phyloP scores from a whole-genome alignment of 23 red algal species.

The Cyanidiococcus yangmingshanensis region DNA sequence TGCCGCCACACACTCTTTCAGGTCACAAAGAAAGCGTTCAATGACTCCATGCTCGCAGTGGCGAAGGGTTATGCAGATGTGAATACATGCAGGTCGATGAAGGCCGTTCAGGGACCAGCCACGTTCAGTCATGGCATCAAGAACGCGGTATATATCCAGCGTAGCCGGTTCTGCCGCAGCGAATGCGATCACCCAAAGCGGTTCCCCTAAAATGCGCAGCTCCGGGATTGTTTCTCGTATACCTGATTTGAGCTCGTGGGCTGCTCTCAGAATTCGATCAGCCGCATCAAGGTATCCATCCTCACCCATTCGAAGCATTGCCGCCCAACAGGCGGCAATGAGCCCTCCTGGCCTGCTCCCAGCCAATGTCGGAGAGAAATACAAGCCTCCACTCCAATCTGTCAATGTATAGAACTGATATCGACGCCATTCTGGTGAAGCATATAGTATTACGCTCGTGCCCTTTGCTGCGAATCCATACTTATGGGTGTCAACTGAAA shows the following conservation, averaged over 20 bases:
- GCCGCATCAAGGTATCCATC: neutral
- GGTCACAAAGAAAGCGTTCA: conserved; percentile 5
- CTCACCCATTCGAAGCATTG: conserved; percentile 5
- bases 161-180: neutral
- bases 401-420: neutral
- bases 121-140: neutral
- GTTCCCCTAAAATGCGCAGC: neutral
- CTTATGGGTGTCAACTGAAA: conserved; percentile 13
- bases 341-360: conserved; percentile 3
- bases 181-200: conserved; percentile 19
- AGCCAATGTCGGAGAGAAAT: neutral
- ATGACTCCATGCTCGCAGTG: conserved; percentile 2
- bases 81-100: conserved; percentile 8
- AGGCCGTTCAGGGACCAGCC: conserved; percentile 16
- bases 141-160: conserved; percentile 1
- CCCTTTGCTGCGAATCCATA: conserved; percentile 15
- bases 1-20: neutral
- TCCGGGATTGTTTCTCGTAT: neutral
- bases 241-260: neutral
- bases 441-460: conserved; percentile 1
- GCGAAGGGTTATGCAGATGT: conserved; percentile 6
- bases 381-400: conserved; percentile 8
- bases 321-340: conserved; percentile 16
- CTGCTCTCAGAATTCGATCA: neutral
- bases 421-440: neutral